phyloP scores from a whole-genome alignment of 305 asterid genomes.

The Ilex paraguariensis region DNA sequence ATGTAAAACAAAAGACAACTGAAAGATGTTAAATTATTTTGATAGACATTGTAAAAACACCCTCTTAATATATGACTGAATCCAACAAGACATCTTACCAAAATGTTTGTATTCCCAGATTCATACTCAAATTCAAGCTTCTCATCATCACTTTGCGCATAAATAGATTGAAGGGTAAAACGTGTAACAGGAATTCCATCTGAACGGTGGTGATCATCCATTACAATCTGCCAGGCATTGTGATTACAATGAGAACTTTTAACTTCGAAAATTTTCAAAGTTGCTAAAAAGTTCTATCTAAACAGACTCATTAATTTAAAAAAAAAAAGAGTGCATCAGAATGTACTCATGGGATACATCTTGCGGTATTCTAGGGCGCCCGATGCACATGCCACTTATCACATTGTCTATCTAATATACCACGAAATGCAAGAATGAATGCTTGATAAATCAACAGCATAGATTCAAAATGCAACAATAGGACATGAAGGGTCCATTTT shows the following conservation, averaged over 20 bases:
- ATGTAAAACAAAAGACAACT: not conserved
- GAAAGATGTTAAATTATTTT: slow-evolving; percentile 1
- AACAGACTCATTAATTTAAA: too few relatives aligned
- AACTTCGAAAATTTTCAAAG: too few relatives aligned
- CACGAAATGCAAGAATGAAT: too few relatives aligned
- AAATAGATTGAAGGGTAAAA: slow-evolving; percentile 79
- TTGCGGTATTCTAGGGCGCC: too few relatives aligned
- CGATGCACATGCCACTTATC: too few relatives aligned
- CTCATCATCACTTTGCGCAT: slow-evolving; percentile 83
- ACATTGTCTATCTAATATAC: too few relatives aligned
- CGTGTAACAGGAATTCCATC: slow-evolving; percentile 95
- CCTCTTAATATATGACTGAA: slow-evolving; percentile 4
- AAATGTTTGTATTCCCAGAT: slow-evolving; percentile 86
- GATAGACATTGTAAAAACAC: slow-evolving; percentile 7
- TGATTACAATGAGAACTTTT: slow-evolving; percentile 14
- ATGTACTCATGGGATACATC: too few relatives aligned
- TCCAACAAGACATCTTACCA: slow-evolving; percentile 40
- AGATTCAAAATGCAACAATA: too few relatives aligned
- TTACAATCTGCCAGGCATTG: slow-evolving; percentile 60
- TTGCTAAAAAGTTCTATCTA: too few relatives aligned
- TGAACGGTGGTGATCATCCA: slow-evolving; percentile 93
- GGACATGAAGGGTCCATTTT: too few relatives aligned
- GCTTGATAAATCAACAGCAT: too few relatives aligned
- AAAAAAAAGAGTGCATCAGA: too few relatives aligned
- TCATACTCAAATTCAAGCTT: slow-evolving; percentile 96